Evolutionary conservation across 2,329 filamentous ascomycete genomes (phyloP), one percentile per base, ranked within the genome.

Genomic region (Trichophyton verrucosum): DNA sequence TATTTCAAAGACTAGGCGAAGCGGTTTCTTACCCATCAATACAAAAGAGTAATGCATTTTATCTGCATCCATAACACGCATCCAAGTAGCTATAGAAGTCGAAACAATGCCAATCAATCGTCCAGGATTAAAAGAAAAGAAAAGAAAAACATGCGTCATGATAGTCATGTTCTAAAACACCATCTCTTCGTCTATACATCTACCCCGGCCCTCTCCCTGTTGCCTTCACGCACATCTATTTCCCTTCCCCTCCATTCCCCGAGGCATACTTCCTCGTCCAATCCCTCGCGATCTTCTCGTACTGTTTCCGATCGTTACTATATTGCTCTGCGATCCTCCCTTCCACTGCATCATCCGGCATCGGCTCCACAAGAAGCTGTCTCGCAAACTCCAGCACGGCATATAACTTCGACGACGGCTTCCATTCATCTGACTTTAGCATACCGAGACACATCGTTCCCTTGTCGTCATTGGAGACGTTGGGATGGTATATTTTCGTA

Each of bases 401-500:
- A 53, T 77, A 75, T 65, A 96, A 82, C 76, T 86, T 87, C 69
- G 86, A 88, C 63, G 86, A 86, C 17, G 91, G 91, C 80, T 96
- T 96, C 91, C 91, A 96, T 75, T 89, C 86, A 69, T 95, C 90
- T 33, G 86, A 74, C 72, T 91, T 89, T 67, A 96, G 83, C 74
- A 91, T 82, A 63, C 84, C 85, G 51, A 96, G 80, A 76, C 91
- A 96, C 83, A 96, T 89, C 75, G 82, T 86, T 64, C 91, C 91
- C 66, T 85, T 83, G 70, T 83, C 82, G 74, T 95, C 91, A 80
- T 95, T 94, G 70, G 87, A 90, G 62, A 96, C 83, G 76, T 96
- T 96, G 51, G 91, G 91, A 78, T 96, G 91, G 82, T 95, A 96
- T 79, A 99, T 97, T 78, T 96, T 96, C 68, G 95, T 99, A 59